phyloP scores from a whole-genome alignment of 78 protist genomes.

The Planoprotostelium fungivorum region DNA sequence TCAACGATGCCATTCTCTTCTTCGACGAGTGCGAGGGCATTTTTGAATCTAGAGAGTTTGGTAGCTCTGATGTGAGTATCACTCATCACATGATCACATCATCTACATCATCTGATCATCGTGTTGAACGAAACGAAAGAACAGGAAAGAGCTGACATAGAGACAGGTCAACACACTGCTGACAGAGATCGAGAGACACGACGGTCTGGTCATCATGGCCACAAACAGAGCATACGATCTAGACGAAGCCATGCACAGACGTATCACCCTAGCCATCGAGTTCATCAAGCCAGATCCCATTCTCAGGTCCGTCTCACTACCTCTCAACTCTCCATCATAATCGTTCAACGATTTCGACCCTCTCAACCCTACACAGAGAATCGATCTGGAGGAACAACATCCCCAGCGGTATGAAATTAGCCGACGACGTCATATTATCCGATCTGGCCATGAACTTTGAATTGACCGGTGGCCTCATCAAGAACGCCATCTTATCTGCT shows the following conservation, averaged over 20 bases:
- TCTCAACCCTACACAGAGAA: neutral
- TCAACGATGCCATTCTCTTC: constrained; percentile 67
- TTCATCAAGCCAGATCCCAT: constrained; percentile 50
- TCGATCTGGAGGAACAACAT: neutral
- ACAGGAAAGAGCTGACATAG: too few relatives aligned
- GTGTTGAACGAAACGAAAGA: too few relatives aligned
- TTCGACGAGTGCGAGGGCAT: constrained; percentile 74
- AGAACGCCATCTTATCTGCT: constrained; percentile 51
- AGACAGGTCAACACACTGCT: constrained; percentile 45
- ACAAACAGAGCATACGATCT: constrained; percentile 68
- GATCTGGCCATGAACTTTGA: constrained; percentile 53
- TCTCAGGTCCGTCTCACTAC: constrained; percentile 45
- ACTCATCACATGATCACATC: too few relatives aligned
- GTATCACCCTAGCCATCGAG: constrained; percentile 65
- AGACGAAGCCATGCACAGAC: constrained; percentile 76
- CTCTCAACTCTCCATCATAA: constrained; percentile 22
- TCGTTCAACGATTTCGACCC: neutral
- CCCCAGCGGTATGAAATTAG: neutral
- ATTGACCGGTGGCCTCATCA: constrained; percentile 73
- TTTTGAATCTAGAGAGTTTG: constrained; percentile 45
- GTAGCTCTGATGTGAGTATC: constrained; percentile 16
- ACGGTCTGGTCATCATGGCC: constrained; percentile 64
- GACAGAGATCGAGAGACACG: constrained; percentile 48
- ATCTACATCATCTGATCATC: too few relatives aligned
- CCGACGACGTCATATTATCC: constrained; percentile 45